phyloP scores from a whole-genome alignment of 225 moss, liverwort and hornwort genomes.

The Climacium dendroides region DNA sequence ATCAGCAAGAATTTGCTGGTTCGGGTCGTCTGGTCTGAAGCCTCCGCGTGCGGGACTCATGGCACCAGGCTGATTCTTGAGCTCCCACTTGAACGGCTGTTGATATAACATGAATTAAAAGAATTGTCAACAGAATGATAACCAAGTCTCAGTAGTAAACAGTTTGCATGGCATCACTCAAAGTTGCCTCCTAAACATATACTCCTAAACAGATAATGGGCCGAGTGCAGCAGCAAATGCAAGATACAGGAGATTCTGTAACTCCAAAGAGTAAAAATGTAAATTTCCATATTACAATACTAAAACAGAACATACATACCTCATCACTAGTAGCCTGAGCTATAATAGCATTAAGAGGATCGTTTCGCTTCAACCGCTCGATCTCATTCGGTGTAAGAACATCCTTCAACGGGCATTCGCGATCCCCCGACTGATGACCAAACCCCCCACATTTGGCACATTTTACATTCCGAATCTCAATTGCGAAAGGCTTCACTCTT shows the following conservation, averaged over 20 bases:
- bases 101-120: not conserved
- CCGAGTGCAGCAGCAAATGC: not conserved
- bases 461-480: constrained; percentile 95
- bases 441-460: constrained; percentile 95
- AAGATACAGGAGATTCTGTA: not conserved
- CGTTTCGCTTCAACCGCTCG: constrained; percentile 80
- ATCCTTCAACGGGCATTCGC: constrained; percentile 91
- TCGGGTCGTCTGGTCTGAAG: constrained; percentile 83
- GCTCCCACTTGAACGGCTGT: constrained; percentile 88
- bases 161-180: not conserved
- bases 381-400: constrained; percentile 76
- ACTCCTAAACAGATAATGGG: not conserved
- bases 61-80: constrained; percentile 86
- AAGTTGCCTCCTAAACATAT: not conserved
- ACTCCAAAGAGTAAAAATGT: not conserved
- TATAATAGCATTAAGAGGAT: constrained; percentile 82
- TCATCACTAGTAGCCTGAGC: constrained; percentile 75
- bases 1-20: constrained; percentile 98
- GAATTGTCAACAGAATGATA: not conserved
- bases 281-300: not conserved
- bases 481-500: constrained; percentile 90
- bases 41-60: constrained; percentile 98
- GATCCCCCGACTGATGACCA: constrained; percentile 98
- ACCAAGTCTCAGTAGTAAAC: not conserved
- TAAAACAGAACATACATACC: constrained; percentile 8